Conservation (phyloP, 2,329 filamentous ascomycete species). For the Fusarium illudens region DNA sequence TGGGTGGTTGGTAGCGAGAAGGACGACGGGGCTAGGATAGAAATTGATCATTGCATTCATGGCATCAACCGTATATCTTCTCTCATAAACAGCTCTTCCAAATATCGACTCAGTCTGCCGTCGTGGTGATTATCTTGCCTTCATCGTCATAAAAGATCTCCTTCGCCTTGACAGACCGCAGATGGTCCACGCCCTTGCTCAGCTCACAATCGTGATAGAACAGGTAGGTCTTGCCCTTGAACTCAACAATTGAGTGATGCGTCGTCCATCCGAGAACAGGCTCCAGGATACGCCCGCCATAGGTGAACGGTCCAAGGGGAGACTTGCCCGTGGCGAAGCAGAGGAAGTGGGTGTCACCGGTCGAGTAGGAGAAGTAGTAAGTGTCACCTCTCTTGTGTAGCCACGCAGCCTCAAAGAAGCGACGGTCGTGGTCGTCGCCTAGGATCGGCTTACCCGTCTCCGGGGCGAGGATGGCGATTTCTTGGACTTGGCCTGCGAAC, state of each 20-base stretch:
- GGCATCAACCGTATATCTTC: background rate
- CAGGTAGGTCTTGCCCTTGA: slow-evolving; percentile 74
- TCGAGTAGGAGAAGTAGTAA: slow-evolving; percentile 83
- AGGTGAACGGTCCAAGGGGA: slow-evolving; percentile 77
- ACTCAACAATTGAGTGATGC: slow-evolving; percentile 81
- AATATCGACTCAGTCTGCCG: slow-evolving; percentile 34
- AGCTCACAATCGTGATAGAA: slow-evolving; percentile 80
- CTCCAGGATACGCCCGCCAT: slow-evolving; percentile 75
- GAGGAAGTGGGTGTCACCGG: slow-evolving; percentile 79
- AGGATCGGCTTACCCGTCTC: slow-evolving; percentile 66
- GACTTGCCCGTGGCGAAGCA: slow-evolving; percentile 72
- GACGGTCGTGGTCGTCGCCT: slow-evolving; percentile 74
- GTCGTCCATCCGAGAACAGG: slow-evolving; percentile 84
- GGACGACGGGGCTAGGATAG: background rate
- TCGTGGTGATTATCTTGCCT: slow-evolving; percentile 64
- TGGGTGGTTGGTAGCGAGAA: background rate
- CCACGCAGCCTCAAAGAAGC: slow-evolving; percentile 86
- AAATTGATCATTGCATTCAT: background rate
- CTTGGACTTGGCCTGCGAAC: slow-evolving; percentile 64
- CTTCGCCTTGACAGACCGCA: slow-evolving; percentile 77
- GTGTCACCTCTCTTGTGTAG: slow-evolving; percentile 74
- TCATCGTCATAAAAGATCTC: slow-evolving; percentile 77
- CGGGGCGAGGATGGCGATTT: slow-evolving; percentile 70
- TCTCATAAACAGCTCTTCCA: background rate
- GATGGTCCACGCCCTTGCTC: slow-evolving; percentile 73